phyloP scores from a whole-genome alignment of 2,329 filamentous ascomycete species.

The Diaporthe citriasiana region DNA sequence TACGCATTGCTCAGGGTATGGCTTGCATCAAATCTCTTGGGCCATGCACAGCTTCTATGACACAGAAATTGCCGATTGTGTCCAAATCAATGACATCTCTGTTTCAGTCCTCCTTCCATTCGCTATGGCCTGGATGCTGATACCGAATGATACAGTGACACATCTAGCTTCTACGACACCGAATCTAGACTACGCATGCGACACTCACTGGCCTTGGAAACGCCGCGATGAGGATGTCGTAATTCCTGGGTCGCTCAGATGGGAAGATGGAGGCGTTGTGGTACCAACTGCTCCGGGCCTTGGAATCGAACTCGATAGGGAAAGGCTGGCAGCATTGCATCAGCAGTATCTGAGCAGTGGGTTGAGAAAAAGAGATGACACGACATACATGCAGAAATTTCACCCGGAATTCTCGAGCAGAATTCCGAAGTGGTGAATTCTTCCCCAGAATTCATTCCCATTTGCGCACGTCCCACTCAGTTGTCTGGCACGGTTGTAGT shows the following conservation, averaged over 20 bases:
- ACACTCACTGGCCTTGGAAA: slow-evolving; percentile 62
- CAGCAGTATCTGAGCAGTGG: slow-evolving; percentile 56
- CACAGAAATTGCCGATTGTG: no score
- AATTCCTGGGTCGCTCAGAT: slow-evolving; percentile 53
- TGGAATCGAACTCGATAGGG: slow-evolving; percentile 50
- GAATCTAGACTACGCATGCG: slow-evolving; percentile 59
- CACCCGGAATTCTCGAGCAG: slow-evolving; percentile 52
- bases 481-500: background rate
- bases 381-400: slow-evolving; percentile 54
- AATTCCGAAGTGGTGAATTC: slow-evolving; percentile 52
- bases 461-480: no score
- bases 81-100: background rate
- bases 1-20: no score
- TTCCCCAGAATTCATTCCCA: no score
- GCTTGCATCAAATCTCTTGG: no score
- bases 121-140: background rate
- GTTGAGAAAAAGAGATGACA: slow-evolving; percentile 54
- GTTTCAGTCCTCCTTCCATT: background rate
- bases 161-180: slow-evolving; percentile 57
- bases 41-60: background rate
- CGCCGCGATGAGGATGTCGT: slow-evolving; percentile 58
- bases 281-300: slow-evolving; percentile 7
- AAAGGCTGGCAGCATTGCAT: slow-evolving; percentile 53
- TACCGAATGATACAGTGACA: slow-evolving; percentile 48
- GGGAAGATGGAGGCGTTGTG: slow-evolving; percentile 38